Evolutionary conservation across 257 asterid genomes (phyloP), one percentile per base, ranked within the genome.

Genomic region (Scutellaria barbata): DNA sequence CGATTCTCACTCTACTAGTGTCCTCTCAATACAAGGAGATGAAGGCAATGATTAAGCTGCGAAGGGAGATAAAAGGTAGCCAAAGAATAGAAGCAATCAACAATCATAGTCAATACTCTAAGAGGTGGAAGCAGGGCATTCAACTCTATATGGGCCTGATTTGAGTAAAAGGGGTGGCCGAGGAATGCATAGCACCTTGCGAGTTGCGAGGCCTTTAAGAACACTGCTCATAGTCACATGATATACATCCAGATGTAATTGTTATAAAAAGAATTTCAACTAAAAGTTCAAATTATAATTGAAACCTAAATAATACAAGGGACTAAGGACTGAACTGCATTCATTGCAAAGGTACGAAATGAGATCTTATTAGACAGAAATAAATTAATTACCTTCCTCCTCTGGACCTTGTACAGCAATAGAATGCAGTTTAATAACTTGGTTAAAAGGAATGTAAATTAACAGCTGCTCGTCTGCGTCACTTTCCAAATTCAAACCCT

Each of bases 391-490:
- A 88, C 99, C 99, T 64, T 92, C 99, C 70, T 95, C 98, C 81
- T 88, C 95, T 0, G 98, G 96, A 37, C 98, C 99, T 84, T 81
- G 71, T 56, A 89, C 65, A 48, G 72, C 84, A 69, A 92, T 47
- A 12, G 98, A 95, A 78, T 95, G 96, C 66, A 95, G 80, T 72
- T 92, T 95, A 76, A 95, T 69, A 69, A 95, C 98, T 89, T 88
- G 96, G 61, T 60, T 85, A 68, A 95, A 95, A 56, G 99, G 99
- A 73, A 95, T 78, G 77, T 88, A 89, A 16, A 95, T 88, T 80
- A 95, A 77, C 48, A 95, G 85, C 74, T 95, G 99, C 80, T 92
- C 99, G 52, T 95, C 99, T 10, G 98, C 99, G 76, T 95, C 98
- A 76, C 99, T 95, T 80, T 86, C 97, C 80, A 95, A 83, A 74